Base-by-base conservation (phyloP, 257 asterid species). In the Cordia subcordata region DNA sequence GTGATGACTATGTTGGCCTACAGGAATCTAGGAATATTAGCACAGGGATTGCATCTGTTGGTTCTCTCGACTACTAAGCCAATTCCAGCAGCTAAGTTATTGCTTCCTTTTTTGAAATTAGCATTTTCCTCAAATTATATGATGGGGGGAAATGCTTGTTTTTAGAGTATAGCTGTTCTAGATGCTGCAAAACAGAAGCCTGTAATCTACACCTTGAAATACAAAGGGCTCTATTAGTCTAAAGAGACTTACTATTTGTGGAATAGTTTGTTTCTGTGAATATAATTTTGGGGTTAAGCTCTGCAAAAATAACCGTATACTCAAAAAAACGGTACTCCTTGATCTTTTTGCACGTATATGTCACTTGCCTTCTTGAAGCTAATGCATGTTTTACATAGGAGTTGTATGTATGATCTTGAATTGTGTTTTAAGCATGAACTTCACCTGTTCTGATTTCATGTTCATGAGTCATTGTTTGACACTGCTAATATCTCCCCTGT, bases 1-100 rank as follows among this genome's bases (percentile, higher is more conserved):
- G 83, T 13, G 88, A 86, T 46, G 78, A 80, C 47, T 79, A 72
- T 59, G 67, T 57, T 1, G 72, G 68, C 65, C 77, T 70, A 20
- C 85, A 72, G 58, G 81, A 77, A 17, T 63, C 79, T n/a, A 77
- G 83, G 74, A 79, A 72, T 68, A 74, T 77, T 74, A 72, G 35
- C 50, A 17, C 76, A 19, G 78, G 82, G 51, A 81, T 86, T 64
- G 75, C 87, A 14, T 78, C 85, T 33, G 82, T 84, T 19, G 87
- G 84, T 46, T 74, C 86, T 53, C 79, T 81, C 22, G 82, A 80
- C 63, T 81, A 81, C 77, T 84, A 73, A 75, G 5, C 2, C 47
- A 42, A 42, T 42, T 10, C 10, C 10, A 42, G 4, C 15, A 42
- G 47, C 47, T 42, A 42, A 42, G 47, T 42, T 42, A 42, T 42